Base-by-base conservation (phyloP, 192 early-diverging fungal genomes). In the Backusella parvicylindrica region DNA sequence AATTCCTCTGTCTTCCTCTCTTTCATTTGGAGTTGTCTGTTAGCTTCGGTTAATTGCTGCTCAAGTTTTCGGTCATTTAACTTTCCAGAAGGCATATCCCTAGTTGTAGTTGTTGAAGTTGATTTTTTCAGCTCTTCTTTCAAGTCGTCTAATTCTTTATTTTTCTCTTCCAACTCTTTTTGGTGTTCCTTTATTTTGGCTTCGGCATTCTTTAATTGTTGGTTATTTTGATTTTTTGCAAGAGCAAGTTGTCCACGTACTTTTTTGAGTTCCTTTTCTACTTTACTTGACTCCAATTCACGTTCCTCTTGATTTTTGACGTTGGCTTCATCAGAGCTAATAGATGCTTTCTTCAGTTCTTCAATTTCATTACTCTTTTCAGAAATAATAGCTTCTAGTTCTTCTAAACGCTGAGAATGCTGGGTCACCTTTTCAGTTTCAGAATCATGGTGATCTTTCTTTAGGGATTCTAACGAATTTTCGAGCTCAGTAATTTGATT, bases 1-100 rank as follows among this genome's bases (percentile, higher is more conserved):
- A 72, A 11, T 7, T 49, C 56, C 21, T 77, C 75, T 12, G 60
- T 26, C 23, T 71, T 68, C 23, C 65, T 64, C 6, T 41, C 70
- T 32, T 43, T 64, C 5, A 21, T 2, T 3, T 70, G 28, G 7
- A 71, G 18, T 33, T 64, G 63, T 23, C 50, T 63, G 6, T 77
- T 36, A 2, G 33, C 40, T 16, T 64, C 40, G 2, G 60, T 35
- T 31, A 77, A 11, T 60, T 72, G 69, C 15, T 65, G 30, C 23
- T 71, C 38, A 3, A 49, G 66, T 5, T 36, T 49, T 2, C 37
- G 26, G 40, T 50, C 30, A 9, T 36, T 68, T 3, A 3, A 28
- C 23, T 7, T 64, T 68, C 21, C 18, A 67, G 32, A 47, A 6
- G 6, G 38, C 30, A 30, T 67, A n/a, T 67, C 28, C 2, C 18